phyloP scores from a whole-genome alignment of 2,329 filamentous ascomycete species.

The Lanzia echinophila region DNA sequence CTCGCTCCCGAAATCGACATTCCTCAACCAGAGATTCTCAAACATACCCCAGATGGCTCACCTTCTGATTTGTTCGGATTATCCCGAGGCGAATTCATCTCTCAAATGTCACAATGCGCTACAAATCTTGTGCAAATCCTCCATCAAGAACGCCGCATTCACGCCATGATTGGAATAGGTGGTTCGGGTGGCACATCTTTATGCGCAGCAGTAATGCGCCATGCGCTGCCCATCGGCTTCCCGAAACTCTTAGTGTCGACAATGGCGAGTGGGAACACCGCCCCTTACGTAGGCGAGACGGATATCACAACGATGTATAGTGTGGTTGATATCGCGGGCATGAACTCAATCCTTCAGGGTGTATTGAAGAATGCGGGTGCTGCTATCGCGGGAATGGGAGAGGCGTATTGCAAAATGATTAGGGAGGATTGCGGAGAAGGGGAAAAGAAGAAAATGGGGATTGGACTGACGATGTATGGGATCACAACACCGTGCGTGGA shows the following conservation, averaged over 20 bases:
- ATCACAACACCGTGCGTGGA: slow-evolving; percentile 63
- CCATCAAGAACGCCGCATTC: slow-evolving; percentile 34
- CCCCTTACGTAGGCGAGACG: slow-evolving; percentile 57
- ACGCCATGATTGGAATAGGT: slow-evolving; percentile 53
- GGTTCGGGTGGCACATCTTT: slow-evolving; percentile 59
- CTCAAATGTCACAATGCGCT: slow-evolving; percentile 45
- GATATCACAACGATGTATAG: slow-evolving; percentile 67
- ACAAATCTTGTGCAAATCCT: slow-evolving; percentile 37
- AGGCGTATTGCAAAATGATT: slow-evolving; percentile 41
- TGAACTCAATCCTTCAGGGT: slow-evolving; percentile 50
- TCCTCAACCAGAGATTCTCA: slow-evolving; percentile 37
- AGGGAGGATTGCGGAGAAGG: neutral
- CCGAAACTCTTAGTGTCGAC: slow-evolving; percentile 67
- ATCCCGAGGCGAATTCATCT: slow-evolving; percentile 49
- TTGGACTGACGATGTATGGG: slow-evolving; percentile 69
- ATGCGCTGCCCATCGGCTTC: slow-evolving; percentile 55
- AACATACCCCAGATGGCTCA: slow-evolving; percentile 25
- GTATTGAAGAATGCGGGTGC: slow-evolving; percentile 58
- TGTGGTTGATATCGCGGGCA: slow-evolving; percentile 63
- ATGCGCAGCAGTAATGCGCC: slow-evolving; percentile 53
- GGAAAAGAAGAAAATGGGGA: slow-evolving; percentile 35
- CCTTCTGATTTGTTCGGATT: slow-evolving; percentile 33
- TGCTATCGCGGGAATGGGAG: slow-evolving; percentile 45
- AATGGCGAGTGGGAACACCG: slow-evolving; percentile 60
- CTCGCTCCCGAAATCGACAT: slow-evolving; percentile 42